These are phyloP conservation scores for Penicillium antarcticum DNA, from an alignment of 495 filamentous ascomycete species.

Conservation along the genomic window DNA sequence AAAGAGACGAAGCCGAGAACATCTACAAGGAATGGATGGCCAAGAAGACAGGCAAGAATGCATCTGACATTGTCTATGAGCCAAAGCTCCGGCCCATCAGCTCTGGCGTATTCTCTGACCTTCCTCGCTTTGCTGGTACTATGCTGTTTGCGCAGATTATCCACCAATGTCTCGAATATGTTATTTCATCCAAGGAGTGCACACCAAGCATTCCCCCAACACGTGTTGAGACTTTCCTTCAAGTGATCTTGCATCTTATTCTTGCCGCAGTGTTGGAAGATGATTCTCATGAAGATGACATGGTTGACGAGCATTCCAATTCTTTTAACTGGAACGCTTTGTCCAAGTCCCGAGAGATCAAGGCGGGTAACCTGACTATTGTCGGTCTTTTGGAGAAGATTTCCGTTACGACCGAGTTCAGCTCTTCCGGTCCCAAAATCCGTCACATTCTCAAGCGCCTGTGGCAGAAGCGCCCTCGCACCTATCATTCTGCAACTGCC, in stretches of 20 bases:
- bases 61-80: conserved; percentile 88
- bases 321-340: conserved; percentile 73
- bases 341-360: conserved; percentile 52
- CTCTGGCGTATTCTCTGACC: conserved; percentile 69
- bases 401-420: conserved; percentile 67
- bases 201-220: conserved; percentile 73
- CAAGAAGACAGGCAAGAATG: conserved; percentile 78
- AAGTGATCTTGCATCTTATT: conserved; percentile 83
- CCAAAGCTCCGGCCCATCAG: conserved; percentile 77
- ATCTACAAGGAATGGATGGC: conserved; percentile 82
- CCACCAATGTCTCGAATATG: conserved; percentile 80
- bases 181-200: conserved; percentile 58
- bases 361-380: conserved; percentile 61
- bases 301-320: conserved; percentile 37
- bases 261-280: conserved; percentile 85
- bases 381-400: conserved; percentile 73
- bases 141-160: conserved; percentile 87
- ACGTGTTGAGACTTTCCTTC: conserved; percentile 84
- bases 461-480: conserved; percentile 70
- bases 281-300: conserved; percentile 53
- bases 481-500: conserved; percentile 61
- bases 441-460: conserved; percentile 80
- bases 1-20: conserved; percentile 91
- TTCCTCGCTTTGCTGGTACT: conserved; percentile 74
- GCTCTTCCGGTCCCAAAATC: conserved; percentile 80